A percentile compares a stretch with the other conserved stretches of the same genome.
phyloP scores from a whole-genome alignment of 345 rosid species.

The Sisymbrium irio region DNA sequence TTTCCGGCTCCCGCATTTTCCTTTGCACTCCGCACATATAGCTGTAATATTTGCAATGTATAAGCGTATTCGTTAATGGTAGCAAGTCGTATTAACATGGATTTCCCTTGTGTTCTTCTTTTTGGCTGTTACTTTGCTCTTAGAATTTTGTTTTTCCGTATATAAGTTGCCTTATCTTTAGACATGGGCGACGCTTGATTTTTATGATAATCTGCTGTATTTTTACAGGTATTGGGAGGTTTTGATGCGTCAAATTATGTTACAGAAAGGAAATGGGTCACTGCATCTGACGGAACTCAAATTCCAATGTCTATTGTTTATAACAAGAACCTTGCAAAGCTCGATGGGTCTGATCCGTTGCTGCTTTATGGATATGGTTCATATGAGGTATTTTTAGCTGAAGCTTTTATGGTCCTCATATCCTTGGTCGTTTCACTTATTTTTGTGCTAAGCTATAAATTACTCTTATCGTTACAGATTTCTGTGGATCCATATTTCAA shows the following conservation, averaged over 20 bases:
- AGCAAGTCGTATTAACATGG: not conserved
- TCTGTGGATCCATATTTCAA: conserved; percentile 72
- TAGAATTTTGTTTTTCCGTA: not conserved
- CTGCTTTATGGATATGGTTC: conserved; percentile 94
- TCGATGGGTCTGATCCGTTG: conserved; percentile 79
- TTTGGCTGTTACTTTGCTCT: not conserved
- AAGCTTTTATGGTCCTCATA: conserved; percentile 4
- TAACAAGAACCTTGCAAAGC: conserved; percentile 65
- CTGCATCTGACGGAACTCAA: conserved; percentile 79
- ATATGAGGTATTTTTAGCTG: conserved; percentile 65
- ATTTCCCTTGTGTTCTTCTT: not conserved
- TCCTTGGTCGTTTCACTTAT: not conserved
- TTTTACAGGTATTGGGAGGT: conserved; percentile 77
- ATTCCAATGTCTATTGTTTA: conserved; percentile 84
- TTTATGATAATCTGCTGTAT: not conserved
- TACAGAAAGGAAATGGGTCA: conserved; percentile 87
- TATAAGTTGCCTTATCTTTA: not conserved
- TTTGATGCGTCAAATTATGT: conserved; percentile 78
- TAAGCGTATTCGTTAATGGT: not conserved
- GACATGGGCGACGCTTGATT: not conserved
- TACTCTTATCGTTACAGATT: conserved; percentile 39
- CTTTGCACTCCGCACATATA: not conserved
- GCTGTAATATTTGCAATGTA: not conserved
- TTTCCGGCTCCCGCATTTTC: not conserved
- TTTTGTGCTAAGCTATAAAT: conserved; percentile 4